phyloP scores from a whole-genome alignment of 2,329 filamentous ascomycete species.

The Ustulina deusta region DNA sequence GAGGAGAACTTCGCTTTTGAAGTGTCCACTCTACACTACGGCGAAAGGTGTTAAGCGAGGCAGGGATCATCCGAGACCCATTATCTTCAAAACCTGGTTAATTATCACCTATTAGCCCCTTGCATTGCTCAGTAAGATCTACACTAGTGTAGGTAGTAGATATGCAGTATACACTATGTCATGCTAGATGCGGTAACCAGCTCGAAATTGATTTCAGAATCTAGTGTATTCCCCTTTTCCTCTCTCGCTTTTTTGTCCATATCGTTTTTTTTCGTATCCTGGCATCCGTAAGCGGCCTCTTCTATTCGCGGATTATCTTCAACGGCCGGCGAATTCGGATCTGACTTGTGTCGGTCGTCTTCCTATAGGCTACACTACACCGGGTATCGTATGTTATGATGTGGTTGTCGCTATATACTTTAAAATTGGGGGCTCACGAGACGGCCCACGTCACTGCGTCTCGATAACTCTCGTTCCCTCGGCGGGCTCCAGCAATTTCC shows the following conservation, averaged over 20 bases:
- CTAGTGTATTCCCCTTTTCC: background rate
- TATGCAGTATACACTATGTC: too few relatives aligned
- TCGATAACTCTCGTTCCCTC: conserved; percentile 67
- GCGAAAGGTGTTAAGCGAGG: conserved; percentile 29
- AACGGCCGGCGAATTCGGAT: background rate
- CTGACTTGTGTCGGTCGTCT: background rate
- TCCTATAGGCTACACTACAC: background rate
- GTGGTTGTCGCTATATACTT: conserved; percentile 1
- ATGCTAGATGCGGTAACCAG: conserved; percentile 26
- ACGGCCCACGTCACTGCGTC: conserved; percentile 22
- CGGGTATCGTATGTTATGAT: conserved; percentile 6
- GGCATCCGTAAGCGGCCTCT: background rate
- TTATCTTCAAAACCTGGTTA: conserved; percentile 3
- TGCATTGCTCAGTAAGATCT: conserved; percentile 14
- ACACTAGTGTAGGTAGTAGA: too few relatives aligned
- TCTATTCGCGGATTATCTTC: background rate
- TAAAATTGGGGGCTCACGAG: background rate
- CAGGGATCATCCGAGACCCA: conserved; percentile 4
- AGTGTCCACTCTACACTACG: conserved; percentile 7
- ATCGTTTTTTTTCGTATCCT: background rate
- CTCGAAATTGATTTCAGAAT: conserved; percentile 14
- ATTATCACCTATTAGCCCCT: background rate
- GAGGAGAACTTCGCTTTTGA: conserved; percentile 3
- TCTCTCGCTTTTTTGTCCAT: conserved; percentile 1
- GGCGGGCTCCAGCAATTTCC: conserved; percentile 89